A percentile compares a stretch with the other conserved stretches of the same genome.
Evolutionary conservation across 2,329 filamentous ascomycete genomes (phyloP).

Genomic region (Penicillium sp.): DNA sequence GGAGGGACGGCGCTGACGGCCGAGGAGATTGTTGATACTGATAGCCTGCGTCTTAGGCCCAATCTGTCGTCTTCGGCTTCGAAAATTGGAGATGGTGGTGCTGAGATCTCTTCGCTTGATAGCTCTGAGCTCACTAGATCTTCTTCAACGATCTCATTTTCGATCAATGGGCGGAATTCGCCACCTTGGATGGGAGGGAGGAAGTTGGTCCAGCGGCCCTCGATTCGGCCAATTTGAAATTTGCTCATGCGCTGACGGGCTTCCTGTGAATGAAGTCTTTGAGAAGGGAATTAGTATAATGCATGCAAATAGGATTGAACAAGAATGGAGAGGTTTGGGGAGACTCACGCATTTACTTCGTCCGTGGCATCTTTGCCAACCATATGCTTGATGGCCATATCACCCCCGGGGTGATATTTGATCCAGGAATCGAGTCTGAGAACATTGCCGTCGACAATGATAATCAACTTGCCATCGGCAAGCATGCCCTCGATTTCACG

Average conservation of each 20-base stretch:
- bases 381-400: constrained; percentile 86
- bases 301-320: background rate
- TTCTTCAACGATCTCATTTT: constrained; percentile 37
- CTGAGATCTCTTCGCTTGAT: constrained; percentile 54
- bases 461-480: constrained; percentile 70
- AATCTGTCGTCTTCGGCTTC: constrained; percentile 45
- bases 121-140: constrained; percentile 24
- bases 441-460: constrained; percentile 77
- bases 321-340: background rate
- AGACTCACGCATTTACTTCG: constrained; percentile 76
- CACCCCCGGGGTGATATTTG: constrained; percentile 84
- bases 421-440: constrained; percentile 85
- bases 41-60: constrained; percentile 34
- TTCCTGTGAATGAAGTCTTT: constrained; percentile 76
- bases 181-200: constrained; percentile 87
- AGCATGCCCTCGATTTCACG: constrained; percentile 72
- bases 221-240: constrained; percentile 76
- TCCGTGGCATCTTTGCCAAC: constrained; percentile 89
- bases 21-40: constrained; percentile 24
- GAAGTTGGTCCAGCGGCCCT: constrained; percentile 81
- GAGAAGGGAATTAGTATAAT: constrained; percentile 17
- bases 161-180: constrained; percentile 57
- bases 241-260: constrained; percentile 70
- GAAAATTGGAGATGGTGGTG: constrained; percentile 54
- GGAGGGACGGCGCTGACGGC: constrained; percentile 19